phyloP scores from a whole-genome alignment of 177 flowering plant species.

The Vitis hybrid region DNA sequence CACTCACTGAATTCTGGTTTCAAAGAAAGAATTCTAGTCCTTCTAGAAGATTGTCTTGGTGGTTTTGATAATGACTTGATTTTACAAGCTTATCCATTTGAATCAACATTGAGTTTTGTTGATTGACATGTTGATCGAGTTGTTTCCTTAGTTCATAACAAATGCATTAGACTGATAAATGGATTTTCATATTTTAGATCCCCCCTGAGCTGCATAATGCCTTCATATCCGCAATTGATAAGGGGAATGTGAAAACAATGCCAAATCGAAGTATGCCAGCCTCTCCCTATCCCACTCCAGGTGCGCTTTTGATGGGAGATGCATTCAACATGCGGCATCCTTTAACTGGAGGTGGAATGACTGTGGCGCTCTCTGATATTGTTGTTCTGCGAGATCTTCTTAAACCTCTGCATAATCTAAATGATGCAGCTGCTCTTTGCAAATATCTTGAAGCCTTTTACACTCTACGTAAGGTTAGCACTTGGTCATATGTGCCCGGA shows the following conservation, averaged over 20 bases:
- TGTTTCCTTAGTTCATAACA: neutral
- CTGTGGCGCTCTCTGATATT: conserved; percentile 23
- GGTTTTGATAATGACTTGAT: too few relatives aligned
- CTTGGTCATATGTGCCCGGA: neutral
- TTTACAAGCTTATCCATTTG: too few relatives aligned
- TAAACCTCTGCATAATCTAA: conserved; percentile 13
- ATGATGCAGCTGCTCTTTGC: conserved; percentile 6
- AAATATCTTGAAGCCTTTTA: conserved; percentile 23
- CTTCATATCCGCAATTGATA: conserved; percentile 16
- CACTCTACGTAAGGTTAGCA: conserved; percentile 21
- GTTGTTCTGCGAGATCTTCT: conserved; percentile 21
- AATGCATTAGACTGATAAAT: neutral
- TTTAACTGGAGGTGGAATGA: conserved; percentile 28
- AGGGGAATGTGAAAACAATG: conserved; percentile 20
- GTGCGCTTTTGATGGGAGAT: conserved; percentile 28
- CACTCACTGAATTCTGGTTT: too few relatives aligned
- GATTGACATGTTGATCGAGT: neutral
- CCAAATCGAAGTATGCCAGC: conserved; percentile 27
- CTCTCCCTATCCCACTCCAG: conserved; percentile 19
- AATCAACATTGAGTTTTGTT: too few relatives aligned
- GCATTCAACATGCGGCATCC: conserved; percentile 30
- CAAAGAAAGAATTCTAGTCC: neutral
- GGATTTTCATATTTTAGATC: conserved; percentile 8
- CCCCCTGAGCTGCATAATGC: conserved; percentile 12
- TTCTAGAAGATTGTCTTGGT: too few relatives aligned